These are phyloP conservation scores for Solanum corneliomulleri DNA, from an alignment of 257 asterid genomes.

Conservation along the genomic window DNA sequence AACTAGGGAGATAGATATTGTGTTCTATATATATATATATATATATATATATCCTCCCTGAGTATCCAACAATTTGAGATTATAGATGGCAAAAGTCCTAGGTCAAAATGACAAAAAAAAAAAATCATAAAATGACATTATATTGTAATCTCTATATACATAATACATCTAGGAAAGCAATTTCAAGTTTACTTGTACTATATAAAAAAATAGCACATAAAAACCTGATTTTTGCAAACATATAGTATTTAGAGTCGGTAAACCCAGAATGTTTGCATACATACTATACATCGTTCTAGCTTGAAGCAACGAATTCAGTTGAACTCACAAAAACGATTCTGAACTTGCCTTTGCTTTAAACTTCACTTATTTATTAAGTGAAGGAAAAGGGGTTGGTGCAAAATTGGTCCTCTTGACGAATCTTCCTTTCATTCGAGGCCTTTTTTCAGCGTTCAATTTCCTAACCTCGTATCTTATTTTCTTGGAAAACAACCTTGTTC, in stretches of 20 bases:
- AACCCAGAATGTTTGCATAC: background rate
- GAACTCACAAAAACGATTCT: background rate
- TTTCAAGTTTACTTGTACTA: background rate
- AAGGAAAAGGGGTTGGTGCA: constrained; percentile 22
- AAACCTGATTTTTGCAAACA: background rate
- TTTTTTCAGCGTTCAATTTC: constrained; percentile 63
- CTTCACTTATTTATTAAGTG: constrained; percentile 21
- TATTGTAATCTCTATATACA: background rate
- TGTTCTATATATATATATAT: too few species aligned
- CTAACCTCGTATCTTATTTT: constrained; percentile 70
- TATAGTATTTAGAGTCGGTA: background rate
- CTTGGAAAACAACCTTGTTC: constrained; percentile 53
- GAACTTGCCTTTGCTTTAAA: background rate
- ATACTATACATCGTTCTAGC: background rate
- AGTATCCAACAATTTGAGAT: background rate
- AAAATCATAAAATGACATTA: background rate
- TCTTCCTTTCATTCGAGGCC: constrained; percentile 83
- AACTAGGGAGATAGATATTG: too few species aligned
- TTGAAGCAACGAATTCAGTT: background rate
- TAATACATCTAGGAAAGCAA: background rate
- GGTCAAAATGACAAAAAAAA: background rate
- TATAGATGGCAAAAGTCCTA: background rate
- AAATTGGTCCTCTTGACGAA: constrained; percentile 64
- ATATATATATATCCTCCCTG: background rate
- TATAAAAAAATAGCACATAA: background rate